phyloP scores from a whole-genome alignment of 331 rosid species.

The Saraca asoca region DNA sequence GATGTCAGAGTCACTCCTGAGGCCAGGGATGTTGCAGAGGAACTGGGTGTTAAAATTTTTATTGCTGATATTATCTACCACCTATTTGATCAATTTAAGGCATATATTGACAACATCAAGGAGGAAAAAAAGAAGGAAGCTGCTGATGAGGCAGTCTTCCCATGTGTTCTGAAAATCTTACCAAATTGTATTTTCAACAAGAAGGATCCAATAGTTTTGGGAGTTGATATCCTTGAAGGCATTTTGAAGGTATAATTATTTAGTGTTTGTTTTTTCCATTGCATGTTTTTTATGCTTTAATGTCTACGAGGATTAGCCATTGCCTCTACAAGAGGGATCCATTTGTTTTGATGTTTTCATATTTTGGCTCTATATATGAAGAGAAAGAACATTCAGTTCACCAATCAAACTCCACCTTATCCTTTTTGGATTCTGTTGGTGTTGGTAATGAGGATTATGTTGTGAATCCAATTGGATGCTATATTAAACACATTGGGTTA shows the following conservation, averaged over 20 bases:
- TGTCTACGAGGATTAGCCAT: too few species aligned
- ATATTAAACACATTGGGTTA: slow-evolving; percentile 1
- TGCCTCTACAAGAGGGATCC: too few species aligned
- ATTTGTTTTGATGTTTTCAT: too few species aligned
- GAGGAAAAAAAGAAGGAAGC: slow-evolving; percentile 96
- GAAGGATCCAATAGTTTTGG: slow-evolving; percentile 98
- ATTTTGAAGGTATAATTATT: slow-evolving; percentile 65
- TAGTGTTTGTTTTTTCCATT: too few species aligned
- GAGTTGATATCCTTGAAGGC: slow-evolving; percentile 93
- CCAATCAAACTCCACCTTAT: background rate
- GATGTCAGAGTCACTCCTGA: slow-evolving; percentile 94
- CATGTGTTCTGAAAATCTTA: slow-evolving; percentile 74
- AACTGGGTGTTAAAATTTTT: slow-evolving; percentile 78
- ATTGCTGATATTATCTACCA: slow-evolving; percentile 93
- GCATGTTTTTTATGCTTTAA: too few species aligned
- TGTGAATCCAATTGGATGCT: slow-evolving; percentile 1
- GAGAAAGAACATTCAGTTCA: background rate
- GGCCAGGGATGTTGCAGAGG: slow-evolving; percentile 84
- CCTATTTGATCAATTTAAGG: slow-evolving; percentile 90
- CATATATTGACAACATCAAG: slow-evolving; percentile 81
- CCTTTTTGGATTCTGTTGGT: slow-evolving; percentile 18
- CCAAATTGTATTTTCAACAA: slow-evolving; percentile 91
- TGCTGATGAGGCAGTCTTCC: slow-evolving; percentile 97
- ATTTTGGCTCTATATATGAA: background rate
- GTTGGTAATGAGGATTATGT: background rate